Evolutionary conservation across 2,329 filamentous ascomycete genomes (phyloP).

Genomic region (Monilinia vaccinii-corymbosi): DNA sequence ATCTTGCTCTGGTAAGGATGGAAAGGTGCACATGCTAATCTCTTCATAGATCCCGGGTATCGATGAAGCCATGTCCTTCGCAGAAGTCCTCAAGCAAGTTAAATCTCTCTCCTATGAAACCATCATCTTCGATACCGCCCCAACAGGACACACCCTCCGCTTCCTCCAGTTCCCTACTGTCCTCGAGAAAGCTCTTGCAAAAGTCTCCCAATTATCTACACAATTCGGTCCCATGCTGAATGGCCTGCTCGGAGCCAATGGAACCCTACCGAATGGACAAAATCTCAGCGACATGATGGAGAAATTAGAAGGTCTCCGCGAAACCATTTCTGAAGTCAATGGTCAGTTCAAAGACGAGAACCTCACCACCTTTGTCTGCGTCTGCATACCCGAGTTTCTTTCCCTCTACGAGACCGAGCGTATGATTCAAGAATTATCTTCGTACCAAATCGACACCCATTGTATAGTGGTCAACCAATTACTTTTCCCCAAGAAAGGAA

Average conservation of each 20-base stretch:
- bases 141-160: constrained; percentile 93
- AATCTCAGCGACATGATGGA: constrained; percentile 85
- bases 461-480: constrained; percentile 97
- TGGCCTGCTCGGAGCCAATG: constrained; percentile 65
- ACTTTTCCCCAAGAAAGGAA: constrained; percentile 79
- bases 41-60: constrained; percentile 84
- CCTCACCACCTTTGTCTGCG: constrained; percentile 94
- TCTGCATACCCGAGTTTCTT: constrained; percentile 96
- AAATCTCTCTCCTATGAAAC: constrained; percentile 98
- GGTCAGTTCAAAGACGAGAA: constrained; percentile 95
- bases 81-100: constrained; percentile 97
- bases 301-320: constrained; percentile 88
- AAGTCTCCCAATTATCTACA: constrained; percentile 84
- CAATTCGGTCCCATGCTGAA: constrained; percentile 97
- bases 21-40: background rate
- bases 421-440: constrained; percentile 96
- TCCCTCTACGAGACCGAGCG: constrained; percentile 97
- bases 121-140: constrained; percentile 98
- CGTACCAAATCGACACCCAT: constrained; percentile 92
- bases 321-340: constrained; percentile 94
- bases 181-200: constrained; percentile 96
- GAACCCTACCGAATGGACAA: constrained; percentile 76
- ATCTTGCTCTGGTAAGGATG: background rate
- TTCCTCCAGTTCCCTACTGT: constrained; percentile 98
- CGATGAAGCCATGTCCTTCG: constrained; percentile 99